A percentile compares a stretch with the other conserved stretches of the same genome.
Conservation (phyloP, 1,284 basidiomycete genomes). For the Ceratobasidium papillatum region DNA sequence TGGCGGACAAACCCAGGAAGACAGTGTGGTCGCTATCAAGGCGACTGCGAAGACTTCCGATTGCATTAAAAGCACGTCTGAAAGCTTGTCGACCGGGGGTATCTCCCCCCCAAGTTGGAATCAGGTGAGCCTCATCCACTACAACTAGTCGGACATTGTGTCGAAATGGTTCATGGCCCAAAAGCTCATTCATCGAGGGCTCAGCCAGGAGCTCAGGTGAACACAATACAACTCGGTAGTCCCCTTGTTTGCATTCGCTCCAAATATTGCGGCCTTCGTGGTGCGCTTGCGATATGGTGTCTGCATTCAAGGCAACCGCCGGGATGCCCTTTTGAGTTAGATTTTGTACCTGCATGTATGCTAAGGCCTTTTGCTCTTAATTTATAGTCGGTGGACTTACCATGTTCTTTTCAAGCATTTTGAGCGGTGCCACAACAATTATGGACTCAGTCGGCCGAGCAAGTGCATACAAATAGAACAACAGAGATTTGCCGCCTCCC, state of each 20-base stretch:
- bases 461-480: conserved; percentile 10
- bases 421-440: neutral
- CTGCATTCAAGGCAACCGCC: neutral
- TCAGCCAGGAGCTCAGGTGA: neutral
- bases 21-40: neutral
- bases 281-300: neutral
- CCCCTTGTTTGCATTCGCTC: neutral
- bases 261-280: conserved; percentile 1
- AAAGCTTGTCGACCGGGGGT: neutral
- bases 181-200: neutral
- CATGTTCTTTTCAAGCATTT: conserved; percentile 15
- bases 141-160: neutral
- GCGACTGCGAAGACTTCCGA: neutral
- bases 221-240: neutral
- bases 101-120: neutral
- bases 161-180: neutral
- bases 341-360: neutral
- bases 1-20: neutral
- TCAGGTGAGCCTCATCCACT: conserved; percentile 11
- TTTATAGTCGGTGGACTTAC: neutral
- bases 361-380: neutral
- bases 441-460: neutral
- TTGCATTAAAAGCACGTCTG: neutral
- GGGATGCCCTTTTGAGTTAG: neutral
- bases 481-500: neutral